Base-by-base conservation (phyloP, 2,329 filamentous ascomycete genomes). In the Pyrenochaeta sp. region DNA sequence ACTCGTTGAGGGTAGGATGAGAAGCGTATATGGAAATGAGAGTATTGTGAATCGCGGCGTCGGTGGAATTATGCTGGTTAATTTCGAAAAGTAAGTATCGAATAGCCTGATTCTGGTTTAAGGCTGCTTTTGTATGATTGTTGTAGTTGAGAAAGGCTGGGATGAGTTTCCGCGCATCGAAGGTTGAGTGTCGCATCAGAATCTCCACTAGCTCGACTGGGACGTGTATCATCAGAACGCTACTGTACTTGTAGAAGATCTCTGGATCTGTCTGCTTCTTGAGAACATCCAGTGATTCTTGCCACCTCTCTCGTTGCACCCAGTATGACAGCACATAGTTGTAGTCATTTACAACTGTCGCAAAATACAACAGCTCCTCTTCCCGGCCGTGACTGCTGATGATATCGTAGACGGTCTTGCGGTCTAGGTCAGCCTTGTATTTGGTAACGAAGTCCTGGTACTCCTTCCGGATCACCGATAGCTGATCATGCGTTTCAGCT, bases 241-340 rank as follows among this genome's bases (percentile, higher is more conserved):
- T 96, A 76, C 90, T 94, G 71, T 97, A 96, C 52, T 90, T 88
- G 77, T 97, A 97, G 73, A 97, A 99, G 31, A 96, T 89, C 36
- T 96, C 90, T 0, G 90, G 84, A 36, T 96, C 89, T 4, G 87
- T 96, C 73, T 99, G 94, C 71, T 89, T 91, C 75, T 96, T 96
- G 38, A 99, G 79, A 27, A 97, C 91, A 41, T 84, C 83, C 55
- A 99, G 77, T 2, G 91, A 90, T 60, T 96, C 91, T 4, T 77
- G 74, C 94, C 94, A 99, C 59, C 89, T 84, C 73, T 97, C 94
- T 47, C 93, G 83, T 72, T 97, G 94, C 13, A 97, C 88, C 94
- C 94, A 99, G 72, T 99, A 99, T 7, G 90, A 89, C 10, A 99
- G 77, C 15, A 97, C 91, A 65, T 96, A 99, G 68, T 95, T 90